Evolutionary conservation across 2,329 filamentous ascomycete genomes (phyloP), one percentile per base, ranked within the genome.

Genomic region (Gnomoniopsis smithogilvyi): DNA sequence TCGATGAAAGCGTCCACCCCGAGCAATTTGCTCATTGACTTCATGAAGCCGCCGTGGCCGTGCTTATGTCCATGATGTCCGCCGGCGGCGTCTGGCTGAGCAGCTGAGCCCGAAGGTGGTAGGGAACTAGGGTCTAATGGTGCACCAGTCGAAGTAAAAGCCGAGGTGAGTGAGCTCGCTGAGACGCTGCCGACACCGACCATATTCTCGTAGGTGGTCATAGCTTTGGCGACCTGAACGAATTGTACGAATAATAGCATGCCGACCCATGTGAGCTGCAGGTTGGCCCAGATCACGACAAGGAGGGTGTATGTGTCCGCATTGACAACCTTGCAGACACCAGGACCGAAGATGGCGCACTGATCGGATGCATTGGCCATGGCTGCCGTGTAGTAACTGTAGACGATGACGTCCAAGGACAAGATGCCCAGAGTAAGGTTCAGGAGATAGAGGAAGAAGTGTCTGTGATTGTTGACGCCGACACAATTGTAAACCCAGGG

Each of bases 131-230:
- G 83, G 58, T 87, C 85, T 1, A 96, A 80, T 21, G 90, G 87
- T 1, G 88, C 87, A 26, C 86, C 88, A 14, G 91, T 90, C 1
- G 92, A 91, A 1, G 92, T 88, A 67, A 96, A 86, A 55, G 90
- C 90, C 0, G 88, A 86, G 7, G 87, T 87, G 34, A 93, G 77
- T 1, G 87, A 66, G 34, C 69, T 63, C 62, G 84, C 81, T 24
- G 77, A 78, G 61, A 79, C 80, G 63, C 89, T 81, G 59, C 86
- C 82, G 62, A 92, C 82, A 53, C 91, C 89, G 63, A 88, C 87
- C 93, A 99, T 98, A 73, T 93, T 96, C 74, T 99, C 95, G 74
- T 91, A 98, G 0, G 95, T 99, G 1, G 95, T 99, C 79, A 96
- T 89, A 59, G 93, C 96, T 62, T 92, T 87, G 0, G 92, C 90